These are phyloP conservation scores for Chlamydomonas sp. DNA, from an alignment of 139 green algal genomes.

Conservation along the genomic window DNA sequence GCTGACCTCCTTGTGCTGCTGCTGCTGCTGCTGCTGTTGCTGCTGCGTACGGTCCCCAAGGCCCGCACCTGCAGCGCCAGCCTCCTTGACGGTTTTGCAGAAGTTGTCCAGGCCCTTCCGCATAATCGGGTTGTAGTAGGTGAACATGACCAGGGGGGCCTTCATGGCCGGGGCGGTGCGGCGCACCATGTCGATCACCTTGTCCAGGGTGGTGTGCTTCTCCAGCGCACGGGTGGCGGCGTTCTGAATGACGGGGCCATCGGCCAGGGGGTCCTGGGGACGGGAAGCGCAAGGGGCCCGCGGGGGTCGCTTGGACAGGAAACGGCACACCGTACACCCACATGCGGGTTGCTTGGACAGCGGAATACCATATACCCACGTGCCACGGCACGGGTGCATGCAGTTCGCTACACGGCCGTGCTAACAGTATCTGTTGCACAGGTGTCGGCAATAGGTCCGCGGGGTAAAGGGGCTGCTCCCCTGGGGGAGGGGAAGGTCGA, in stretches of 20 bases:
- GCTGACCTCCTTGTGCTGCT: not conserved
- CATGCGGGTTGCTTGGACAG: no score
- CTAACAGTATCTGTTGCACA: no score
- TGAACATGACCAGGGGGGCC: slow-evolving; percentile 96
- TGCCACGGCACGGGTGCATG: no score
- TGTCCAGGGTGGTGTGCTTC: slow-evolving; percentile 79
- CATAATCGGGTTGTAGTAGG: slow-evolving; percentile 99
- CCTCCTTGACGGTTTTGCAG: slow-evolving; percentile 83
- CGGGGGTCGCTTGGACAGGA: not conserved
- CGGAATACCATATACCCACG: no score
- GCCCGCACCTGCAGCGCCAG: slow-evolving; percentile 77
- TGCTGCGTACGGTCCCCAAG: not conserved
- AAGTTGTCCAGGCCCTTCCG: slow-evolving; percentile 86
- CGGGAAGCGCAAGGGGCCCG: not conserved
- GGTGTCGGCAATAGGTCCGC: no score
- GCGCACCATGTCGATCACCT: slow-evolving; percentile 79
- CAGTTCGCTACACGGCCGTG: no score
- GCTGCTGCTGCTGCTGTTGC: not conserved
- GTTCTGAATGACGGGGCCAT: slow-evolving; percentile 95
- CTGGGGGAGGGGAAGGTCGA: not conserved
- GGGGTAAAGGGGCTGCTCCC: no score
- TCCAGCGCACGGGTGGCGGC: slow-evolving; percentile 91
- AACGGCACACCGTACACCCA: not conserved
- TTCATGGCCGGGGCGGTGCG: slow-evolving; percentile 65
- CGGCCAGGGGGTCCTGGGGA: slow-evolving; percentile 91